A percentile compares a stretch with the other conserved stretches of the same genome.
Evolutionary conservation across 805 yeast genomes (phyloP).

Genomic region (Diddensiella santjacobensis): DNA sequence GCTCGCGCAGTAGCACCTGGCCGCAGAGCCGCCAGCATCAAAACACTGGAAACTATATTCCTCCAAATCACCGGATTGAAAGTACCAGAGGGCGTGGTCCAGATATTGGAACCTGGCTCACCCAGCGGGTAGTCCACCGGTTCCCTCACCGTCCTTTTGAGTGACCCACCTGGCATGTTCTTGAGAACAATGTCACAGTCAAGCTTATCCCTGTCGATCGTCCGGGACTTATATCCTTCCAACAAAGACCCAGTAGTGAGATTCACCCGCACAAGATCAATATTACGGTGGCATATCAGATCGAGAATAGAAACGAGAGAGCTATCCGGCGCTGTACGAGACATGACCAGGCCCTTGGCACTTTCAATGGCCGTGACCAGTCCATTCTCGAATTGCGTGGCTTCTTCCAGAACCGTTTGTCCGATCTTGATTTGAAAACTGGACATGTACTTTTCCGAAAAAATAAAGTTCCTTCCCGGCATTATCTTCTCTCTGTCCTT

Average conservation of each 20-base stretch:
- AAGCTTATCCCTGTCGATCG: slow-evolving; percentile 61
- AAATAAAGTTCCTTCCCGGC: slow-evolving; percentile 50
- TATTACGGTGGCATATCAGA: slow-evolving; percentile 41
- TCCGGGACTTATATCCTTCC: slow-evolving; percentile 70
- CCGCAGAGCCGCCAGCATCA: slow-evolving; percentile 44
- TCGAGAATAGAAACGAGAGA: slow-evolving; percentile 62
- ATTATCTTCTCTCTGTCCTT: slow-evolving; percentile 31
- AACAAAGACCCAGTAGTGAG: slow-evolving; percentile 29
- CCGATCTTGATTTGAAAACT: slow-evolving; percentile 41
- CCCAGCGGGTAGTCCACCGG: slow-evolving; percentile 13
- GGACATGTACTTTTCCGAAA: slow-evolving; percentile 51
- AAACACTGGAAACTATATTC: slow-evolving; percentile 45
- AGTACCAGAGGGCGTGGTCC: slow-evolving; percentile 67
- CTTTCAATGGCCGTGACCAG: slow-evolving; percentile 41
- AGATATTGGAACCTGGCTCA: slow-evolving; percentile 29
- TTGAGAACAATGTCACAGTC: slow-evolving; percentile 57
- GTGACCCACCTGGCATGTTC: slow-evolving; percentile 8
- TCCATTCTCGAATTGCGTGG: slow-evolving; percentile 44
- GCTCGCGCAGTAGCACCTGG: slow-evolving; percentile 48
- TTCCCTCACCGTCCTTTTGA: slow-evolving; percentile 13
- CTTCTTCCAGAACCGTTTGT: slow-evolving; percentile 40
- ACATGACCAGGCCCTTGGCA: slow-evolving; percentile 52
- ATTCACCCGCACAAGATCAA: slow-evolving; percentile 50
- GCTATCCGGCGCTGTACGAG: slow-evolving; percentile 54
- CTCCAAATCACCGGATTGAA: slow-evolving; percentile 61